A percentile compares a stretch with the other conserved stretches of the same genome.
Evolutionary conservation across 441 rosid species (phyloP).

Genomic region (Capsella rubella): DNA sequence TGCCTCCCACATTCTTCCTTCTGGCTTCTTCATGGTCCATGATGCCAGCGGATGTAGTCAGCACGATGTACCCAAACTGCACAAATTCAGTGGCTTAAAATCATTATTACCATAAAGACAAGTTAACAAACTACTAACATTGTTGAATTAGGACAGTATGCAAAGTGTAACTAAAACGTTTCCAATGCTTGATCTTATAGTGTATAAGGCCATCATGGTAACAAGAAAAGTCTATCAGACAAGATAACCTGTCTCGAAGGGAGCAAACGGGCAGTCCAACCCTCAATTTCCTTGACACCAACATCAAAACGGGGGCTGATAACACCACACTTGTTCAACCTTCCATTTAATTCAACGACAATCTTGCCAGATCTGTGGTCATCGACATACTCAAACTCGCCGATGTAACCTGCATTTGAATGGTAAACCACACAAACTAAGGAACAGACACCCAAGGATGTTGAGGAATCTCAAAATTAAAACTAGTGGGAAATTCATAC

Average conservation of each 20-base stretch:
- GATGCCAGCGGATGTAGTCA: constrained; percentile 72
- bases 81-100: neutral
- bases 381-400: constrained; percentile 75
- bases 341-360: constrained; percentile 69
- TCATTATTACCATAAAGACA: neutral
- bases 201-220: neutral
- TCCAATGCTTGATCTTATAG: neutral
- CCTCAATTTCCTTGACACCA: constrained; percentile 69
- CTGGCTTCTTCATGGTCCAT: constrained; percentile 80
- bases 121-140: neutral
- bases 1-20: constrained; percentile 75
- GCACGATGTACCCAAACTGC: constrained; percentile 72
- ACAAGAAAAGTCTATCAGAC: neutral
- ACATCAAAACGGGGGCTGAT: constrained; percentile 74
- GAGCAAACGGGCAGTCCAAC: constrained; percentile 73
- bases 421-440: neutral
- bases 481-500: constrained; percentile 26
- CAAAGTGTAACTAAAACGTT: neutral
- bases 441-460: neutral
- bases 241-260: constrained; percentile 65
- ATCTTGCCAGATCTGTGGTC: constrained; percentile 71
- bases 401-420: constrained; percentile 58
- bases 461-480: neutral
- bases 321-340: constrained; percentile 68
- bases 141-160: neutral